Evolutionary conservation across 2,329 filamentous ascomycete genomes (phyloP).

Genomic region (Alternaria sp.): DNA sequence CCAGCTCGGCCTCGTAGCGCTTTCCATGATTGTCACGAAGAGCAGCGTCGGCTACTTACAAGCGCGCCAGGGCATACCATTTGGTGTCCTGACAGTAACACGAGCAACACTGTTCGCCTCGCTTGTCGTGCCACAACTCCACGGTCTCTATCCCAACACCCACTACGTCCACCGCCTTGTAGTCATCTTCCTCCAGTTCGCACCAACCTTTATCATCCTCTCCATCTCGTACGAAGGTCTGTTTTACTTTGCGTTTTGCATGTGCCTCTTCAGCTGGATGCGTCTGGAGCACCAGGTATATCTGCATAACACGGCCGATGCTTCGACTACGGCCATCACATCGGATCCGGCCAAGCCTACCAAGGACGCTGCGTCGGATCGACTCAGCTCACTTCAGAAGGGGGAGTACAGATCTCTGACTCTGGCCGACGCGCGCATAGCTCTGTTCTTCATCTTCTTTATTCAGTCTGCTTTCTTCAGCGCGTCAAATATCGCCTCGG

Average conservation of each 20-base stretch:
- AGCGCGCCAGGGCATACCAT: conserved; percentile 81
- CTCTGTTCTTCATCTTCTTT: conserved; percentile 93
- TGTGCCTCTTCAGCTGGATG: conserved; percentile 86
- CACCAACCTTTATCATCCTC: conserved; percentile 92
- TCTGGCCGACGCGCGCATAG: conserved; percentile 84
- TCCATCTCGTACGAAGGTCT: conserved; percentile 97
- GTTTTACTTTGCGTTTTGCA: conserved; percentile 90
- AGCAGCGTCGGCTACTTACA: conserved; percentile 87
- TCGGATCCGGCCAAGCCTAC: conserved; percentile 46
- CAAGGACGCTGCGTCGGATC: conserved; percentile 50
- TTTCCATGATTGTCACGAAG: conserved; percentile 85
- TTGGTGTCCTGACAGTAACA: conserved; percentile 86
- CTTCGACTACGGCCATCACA: conserved; percentile 17
- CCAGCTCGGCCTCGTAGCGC: conserved; percentile 79
- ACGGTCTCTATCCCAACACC: conserved; percentile 79
- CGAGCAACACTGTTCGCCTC: conserved; percentile 82
- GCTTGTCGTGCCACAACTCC: conserved; percentile 79
- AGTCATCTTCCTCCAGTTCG: conserved; percentile 90
- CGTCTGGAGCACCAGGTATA: conserved; percentile 85
- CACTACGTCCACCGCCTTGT: conserved; percentile 91
- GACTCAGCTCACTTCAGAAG: conserved; percentile 41
- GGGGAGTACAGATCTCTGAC: conserved; percentile 71
- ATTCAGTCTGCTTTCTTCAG: conserved; percentile 96
- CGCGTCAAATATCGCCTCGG: conserved; percentile 92
- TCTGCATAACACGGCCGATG: conserved; percentile 42